Evolutionary conservation across 2,329 filamentous ascomycete species (phyloP), one percentile per base, ranked within the genome.

Genomic region (Biscogniauxia marginata): DNA sequence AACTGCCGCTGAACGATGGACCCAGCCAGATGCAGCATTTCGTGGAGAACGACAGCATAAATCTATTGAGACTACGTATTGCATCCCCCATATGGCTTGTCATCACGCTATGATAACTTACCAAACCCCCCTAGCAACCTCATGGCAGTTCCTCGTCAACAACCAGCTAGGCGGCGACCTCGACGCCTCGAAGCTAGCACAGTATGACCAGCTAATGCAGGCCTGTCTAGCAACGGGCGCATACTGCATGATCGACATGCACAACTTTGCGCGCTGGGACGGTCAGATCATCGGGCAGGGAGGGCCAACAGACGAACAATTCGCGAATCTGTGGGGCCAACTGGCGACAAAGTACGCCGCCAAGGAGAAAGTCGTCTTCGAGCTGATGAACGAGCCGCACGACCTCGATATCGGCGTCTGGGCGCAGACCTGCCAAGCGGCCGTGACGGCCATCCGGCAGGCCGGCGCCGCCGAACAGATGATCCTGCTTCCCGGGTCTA

Each of bases 371-470:
- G 72, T 89, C 22, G 76, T 82, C 3, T 87, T 89, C 61, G 85
- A 84, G 13, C 67, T 89, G 46, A 89, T 89, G 85, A 90, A 89
- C 71, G 87, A 86, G 72, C 86, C 86, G 6, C 84, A 88, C 68
- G 81, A 84, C 52, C 70, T 83, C 54, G 79, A 85, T 63, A 75
- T 87, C 61, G 69, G 66, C 22, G 69, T 72, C 1, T 89, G 86
- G 86, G 84, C 82, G 0, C 68, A 76, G 4, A 84, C 83, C 0
- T 81, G 83, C 58, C 87, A 89, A 66, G 77, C 76, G 11, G 84
- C 77, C 16, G 86, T 90, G 1, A 85, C 80, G 0, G 86, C 84
- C 3, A 88, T 90, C 63, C 82, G 87, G 46, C 70, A 79, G 45
- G 80, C 83, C 2, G 86, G 86, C n/a, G 85, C 86, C n/a, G 79